phyloP scores from a whole-genome alignment of 2,329 filamentous ascomycete genomes.

The Diplodia scrobiculata region DNA sequence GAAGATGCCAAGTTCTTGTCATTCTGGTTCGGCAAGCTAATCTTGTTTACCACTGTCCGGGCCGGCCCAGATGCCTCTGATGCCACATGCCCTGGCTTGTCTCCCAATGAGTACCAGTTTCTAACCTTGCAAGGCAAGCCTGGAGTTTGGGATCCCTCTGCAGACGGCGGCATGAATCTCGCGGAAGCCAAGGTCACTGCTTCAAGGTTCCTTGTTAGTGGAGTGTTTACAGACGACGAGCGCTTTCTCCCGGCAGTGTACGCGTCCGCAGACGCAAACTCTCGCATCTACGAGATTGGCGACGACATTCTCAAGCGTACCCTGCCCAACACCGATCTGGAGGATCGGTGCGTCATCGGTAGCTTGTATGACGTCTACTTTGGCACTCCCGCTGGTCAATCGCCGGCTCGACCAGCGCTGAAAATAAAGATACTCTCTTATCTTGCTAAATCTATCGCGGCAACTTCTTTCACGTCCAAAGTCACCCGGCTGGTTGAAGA shows the following conservation, averaged over 20 bases:
- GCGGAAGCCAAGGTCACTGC: conserved; percentile 70
- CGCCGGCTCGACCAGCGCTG: conserved; percentile 63
- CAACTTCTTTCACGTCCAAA: conserved; percentile 68
- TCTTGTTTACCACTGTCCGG: conserved; percentile 61
- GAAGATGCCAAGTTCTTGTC: conserved; percentile 75
- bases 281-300: conserved; percentile 76
- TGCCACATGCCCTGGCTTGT: conserved; percentile 62
- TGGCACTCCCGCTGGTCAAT: conserved; percentile 38
- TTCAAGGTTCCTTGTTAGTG: conserved; percentile 75
- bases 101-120: conserved; percentile 67
- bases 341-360: conserved; percentile 65
- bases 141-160: conserved; percentile 66
- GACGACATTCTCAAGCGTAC: conserved; percentile 86
- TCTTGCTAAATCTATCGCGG: conserved; percentile 73
- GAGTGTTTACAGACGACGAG: conserved; percentile 80
- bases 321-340: conserved; percentile 67
- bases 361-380: conserved; percentile 74
- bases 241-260: conserved; percentile 82
- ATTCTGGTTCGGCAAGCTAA: conserved; percentile 72
- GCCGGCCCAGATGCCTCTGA: conserved; percentile 35
- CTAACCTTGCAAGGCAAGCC: conserved; percentile 67
- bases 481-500: conserved; percentile 71
- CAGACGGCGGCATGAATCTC: conserved; percentile 65
- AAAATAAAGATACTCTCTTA: conserved; percentile 75
- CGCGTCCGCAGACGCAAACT: conserved; percentile 80